Evolutionary conservation across 179 eudicot species (phyloP), one percentile per base, ranked within the genome.

Genomic region (Monotropa hypopitys): DNA sequence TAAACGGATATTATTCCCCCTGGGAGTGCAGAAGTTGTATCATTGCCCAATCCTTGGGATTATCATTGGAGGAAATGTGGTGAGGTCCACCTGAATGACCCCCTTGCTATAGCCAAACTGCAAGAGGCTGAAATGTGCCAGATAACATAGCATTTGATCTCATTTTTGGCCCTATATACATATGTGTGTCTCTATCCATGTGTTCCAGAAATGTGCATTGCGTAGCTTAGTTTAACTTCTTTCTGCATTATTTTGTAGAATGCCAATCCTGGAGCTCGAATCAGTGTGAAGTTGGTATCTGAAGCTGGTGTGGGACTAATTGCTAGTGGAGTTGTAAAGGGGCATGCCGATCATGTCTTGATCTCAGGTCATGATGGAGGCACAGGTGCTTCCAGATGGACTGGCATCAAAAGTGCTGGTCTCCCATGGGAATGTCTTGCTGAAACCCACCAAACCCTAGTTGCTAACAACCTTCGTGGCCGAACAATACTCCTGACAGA

Each of bases 291-390:
- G 84, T 84, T 96, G 78, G 99, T 96, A 10, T 94, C 99, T 74
- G 99, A 96, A 86, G 94, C 99, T 78, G 99, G 99, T 70, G 99
- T 96, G 70, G 99, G 98, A 71, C 98, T 94, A 46, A 92, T 96
- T 78, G 99, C 99, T 71, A 85, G 96, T 57, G 99, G 99, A 43
- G 99, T 96, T 61, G 99, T 96, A 33, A 96, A 96, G 79, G 99
- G 98, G 15, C 98, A 96, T 65, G 99, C 99, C 0, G 98, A 94
- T 72, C 99, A 90, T 84, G 93, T 96, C 76, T 77, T 96, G 83
- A 96, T 94, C 71, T 94, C 99, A 23, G 99, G 99, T 63, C 99
- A 96, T 53, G 99, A 96, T 84, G 99, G 99, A 78, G 99, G 99
- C 42, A 96, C 99, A 2, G 99, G 99, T 10, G 99, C 98, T 67